Percentiles rank a stretch among this genome's conserved stretches.
Evolutionary conservation across 2,329 filamentous ascomycete genomes (phyloP).

Genomic region (Aspergillus sp.): DNA sequence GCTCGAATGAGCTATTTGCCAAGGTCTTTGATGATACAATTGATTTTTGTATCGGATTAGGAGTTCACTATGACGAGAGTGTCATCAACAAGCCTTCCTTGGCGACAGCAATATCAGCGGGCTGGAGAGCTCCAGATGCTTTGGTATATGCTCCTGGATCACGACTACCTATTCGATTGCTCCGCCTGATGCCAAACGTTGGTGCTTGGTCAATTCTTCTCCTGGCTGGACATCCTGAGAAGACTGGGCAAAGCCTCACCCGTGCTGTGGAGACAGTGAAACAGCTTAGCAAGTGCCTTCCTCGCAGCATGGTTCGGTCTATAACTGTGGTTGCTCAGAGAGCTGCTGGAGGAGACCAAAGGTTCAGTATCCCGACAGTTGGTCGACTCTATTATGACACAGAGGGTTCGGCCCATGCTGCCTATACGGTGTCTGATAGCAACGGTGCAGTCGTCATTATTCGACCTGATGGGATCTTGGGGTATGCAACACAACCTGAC

Average conservation of each 20-base stretch:
- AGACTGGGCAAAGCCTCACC: background rate
- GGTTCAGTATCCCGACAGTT: slow-evolving; percentile 2
- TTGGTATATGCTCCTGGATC: slow-evolving; percentile 10
- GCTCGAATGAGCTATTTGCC: slow-evolving; percentile 28
- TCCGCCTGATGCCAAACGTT: background rate
- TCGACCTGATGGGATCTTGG: slow-evolving; percentile 10
- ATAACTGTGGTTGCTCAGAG: slow-evolving; percentile 5
- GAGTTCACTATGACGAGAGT: slow-evolving; percentile 26
- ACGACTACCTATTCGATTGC: background rate
- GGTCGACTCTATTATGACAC: slow-evolving; percentile 11
- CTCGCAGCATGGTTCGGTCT: slow-evolving; percentile 1
- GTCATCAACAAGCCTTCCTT: slow-evolving; percentile 10
- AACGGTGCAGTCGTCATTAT: slow-evolving; percentile 7
- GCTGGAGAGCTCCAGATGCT: slow-evolving; percentile 11
- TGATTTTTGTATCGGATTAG: slow-evolving; percentile 31
- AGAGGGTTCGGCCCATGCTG: slow-evolving; percentile 10
- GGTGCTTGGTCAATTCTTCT: slow-evolving; percentile 7
- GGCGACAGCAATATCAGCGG: slow-evolving; percentile 3
- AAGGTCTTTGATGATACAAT: slow-evolving; percentile 27
- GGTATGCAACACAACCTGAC: background rate
- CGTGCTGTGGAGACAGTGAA: background rate
- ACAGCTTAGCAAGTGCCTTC: background rate
- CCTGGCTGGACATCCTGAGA: slow-evolving; percentile 5
- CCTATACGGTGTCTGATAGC: slow-evolving; percentile 4
- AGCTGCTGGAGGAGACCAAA: background rate